These are phyloP conservation scores for Russula brevipes DNA, from an alignment of 768 basidiomycete genomes.

Conservation along the genomic window DNA sequence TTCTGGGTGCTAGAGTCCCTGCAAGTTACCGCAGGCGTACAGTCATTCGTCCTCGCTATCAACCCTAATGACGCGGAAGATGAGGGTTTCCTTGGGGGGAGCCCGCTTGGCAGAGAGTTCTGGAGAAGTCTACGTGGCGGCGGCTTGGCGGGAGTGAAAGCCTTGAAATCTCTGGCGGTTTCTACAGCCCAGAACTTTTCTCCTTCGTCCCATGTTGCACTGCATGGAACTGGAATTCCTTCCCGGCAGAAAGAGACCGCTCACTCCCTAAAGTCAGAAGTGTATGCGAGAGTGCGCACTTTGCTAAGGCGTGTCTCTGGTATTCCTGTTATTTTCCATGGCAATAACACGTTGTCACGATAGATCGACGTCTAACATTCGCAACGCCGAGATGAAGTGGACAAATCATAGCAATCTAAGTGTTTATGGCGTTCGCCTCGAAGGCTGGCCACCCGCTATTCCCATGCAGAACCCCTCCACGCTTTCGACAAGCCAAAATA, in stretches of 20 bases:
- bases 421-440: slow-evolving; percentile 52
- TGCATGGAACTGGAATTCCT: slow-evolving; percentile 2
- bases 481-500: slow-evolving; percentile 52
- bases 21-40: slow-evolving; percentile 43
- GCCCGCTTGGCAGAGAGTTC: slow-evolving; percentile 55
- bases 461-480: slow-evolving; percentile 60
- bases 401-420: slow-evolving; percentile 55
- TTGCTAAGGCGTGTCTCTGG: slow-evolving; percentile 18
- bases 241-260: slow-evolving; percentile 16
- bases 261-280: slow-evolving; percentile 24
- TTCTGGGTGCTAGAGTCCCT: slow-evolving; percentile 54
- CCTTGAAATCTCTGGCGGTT: slow-evolving; percentile 42
- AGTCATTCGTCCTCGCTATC: slow-evolving; percentile 60
- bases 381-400: slow-evolving; percentile 74
- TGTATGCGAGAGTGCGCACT: slow-evolving; percentile 22
- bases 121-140: slow-evolving; percentile 59
- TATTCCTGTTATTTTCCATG: slow-evolving; percentile 1
- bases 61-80: slow-evolving; percentile 45
- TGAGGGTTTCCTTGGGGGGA: slow-evolving; percentile 60
- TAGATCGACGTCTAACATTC: slow-evolving; percentile 53
- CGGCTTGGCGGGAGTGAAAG: slow-evolving; percentile 50
- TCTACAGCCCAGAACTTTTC: slow-evolving; percentile 1
- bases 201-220: not conserved
- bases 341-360: slow-evolving; percentile 11
- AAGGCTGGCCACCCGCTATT: slow-evolving; percentile 59